A percentile compares a stretch with the other conserved stretches of the same genome.
Conservation (phyloP, 495 filamentous ascomycete genomes). For the Jackrogersella minutella region DNA sequence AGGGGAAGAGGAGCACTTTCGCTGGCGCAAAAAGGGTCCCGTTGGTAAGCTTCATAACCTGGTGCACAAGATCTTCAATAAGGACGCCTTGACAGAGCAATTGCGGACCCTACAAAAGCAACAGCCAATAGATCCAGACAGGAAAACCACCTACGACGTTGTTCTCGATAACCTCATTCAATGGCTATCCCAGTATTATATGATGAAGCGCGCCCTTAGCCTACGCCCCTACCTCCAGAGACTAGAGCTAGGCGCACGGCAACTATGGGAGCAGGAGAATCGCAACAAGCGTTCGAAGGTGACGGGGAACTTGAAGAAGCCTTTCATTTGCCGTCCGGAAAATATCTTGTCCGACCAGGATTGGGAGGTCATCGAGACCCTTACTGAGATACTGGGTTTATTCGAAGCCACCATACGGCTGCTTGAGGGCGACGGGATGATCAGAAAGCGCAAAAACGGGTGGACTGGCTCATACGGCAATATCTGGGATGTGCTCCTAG, state of each 20-base stretch:
- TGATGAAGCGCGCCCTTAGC: neutral
- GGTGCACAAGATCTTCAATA: neutral
- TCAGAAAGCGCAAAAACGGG: neutral
- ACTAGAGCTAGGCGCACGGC: neutral
- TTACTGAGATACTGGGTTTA: neutral
- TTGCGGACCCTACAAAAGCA: neutral
- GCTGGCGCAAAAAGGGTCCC: neutral
- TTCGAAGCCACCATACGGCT: neutral
- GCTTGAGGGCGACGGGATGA: neutral
- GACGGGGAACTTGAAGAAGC: neutral
- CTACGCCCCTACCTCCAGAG: neutral
- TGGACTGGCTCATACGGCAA: neutral
- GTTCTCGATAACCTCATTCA: neutral
- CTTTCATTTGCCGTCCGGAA: neutral
- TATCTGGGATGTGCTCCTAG: neutral
- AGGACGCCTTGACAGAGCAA: neutral
- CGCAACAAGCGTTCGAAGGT: neutral
- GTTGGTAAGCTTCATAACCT: neutral
- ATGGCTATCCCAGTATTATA: neutral
- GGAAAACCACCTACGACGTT: neutral
- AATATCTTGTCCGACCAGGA: neutral
- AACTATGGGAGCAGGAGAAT: neutral
- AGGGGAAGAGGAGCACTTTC: neutral
- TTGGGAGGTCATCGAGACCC: neutral
- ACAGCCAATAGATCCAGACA: neutral